Conservation (phyloP, 2,329 filamentous ascomycete species). For the Penicillium sp. region DNA sequence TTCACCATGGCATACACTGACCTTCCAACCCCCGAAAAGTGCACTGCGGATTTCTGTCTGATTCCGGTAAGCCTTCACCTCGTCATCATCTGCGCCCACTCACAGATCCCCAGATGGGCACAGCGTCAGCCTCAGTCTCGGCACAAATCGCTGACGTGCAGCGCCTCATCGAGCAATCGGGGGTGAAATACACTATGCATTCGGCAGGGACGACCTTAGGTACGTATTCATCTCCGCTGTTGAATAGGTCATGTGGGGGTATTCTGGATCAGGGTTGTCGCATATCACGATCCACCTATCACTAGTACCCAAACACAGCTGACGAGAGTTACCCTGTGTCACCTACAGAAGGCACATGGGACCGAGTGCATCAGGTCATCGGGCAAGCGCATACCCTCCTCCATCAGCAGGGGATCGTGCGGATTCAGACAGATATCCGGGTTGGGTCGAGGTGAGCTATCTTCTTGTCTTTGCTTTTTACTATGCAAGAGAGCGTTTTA, state of each 20-base stretch:
- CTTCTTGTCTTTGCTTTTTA: not conserved
- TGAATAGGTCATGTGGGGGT: no score
- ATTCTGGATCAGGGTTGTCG: no score
- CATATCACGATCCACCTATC: no score
- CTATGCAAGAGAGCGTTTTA: no score
- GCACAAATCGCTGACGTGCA: slow-evolving; percentile 86
- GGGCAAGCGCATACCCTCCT: slow-evolving; percentile 79
- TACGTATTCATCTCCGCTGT: slow-evolving; percentile 42
- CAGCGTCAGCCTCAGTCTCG: slow-evolving; percentile 67
- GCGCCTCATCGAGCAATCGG: slow-evolving; percentile 72
- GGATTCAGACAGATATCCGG: slow-evolving; percentile 85
- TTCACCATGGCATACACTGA: slow-evolving; percentile 22
- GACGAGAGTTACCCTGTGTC: not conserved
- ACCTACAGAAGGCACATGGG: slow-evolving; percentile 76
- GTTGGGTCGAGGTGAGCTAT: slow-evolving; percentile 67
- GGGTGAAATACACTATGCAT: slow-evolving; percentile 82
- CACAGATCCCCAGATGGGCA: slow-evolving; percentile 61
- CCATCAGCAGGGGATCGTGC: slow-evolving; percentile 68
- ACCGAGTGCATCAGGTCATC: slow-evolving; percentile 75
- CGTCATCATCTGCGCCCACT: not conserved
- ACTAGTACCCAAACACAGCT: not conserved
- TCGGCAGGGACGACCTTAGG: slow-evolving; percentile 89
- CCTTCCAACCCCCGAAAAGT: slow-evolving; percentile 61
- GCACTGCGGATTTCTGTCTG: slow-evolving; percentile 86
- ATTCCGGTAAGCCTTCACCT: slow-evolving; percentile 58